These are phyloP conservation scores for Albugo laibachii DNA, from an alignment of 352 stramenopile species.

Conservation along the genomic window DNA sequence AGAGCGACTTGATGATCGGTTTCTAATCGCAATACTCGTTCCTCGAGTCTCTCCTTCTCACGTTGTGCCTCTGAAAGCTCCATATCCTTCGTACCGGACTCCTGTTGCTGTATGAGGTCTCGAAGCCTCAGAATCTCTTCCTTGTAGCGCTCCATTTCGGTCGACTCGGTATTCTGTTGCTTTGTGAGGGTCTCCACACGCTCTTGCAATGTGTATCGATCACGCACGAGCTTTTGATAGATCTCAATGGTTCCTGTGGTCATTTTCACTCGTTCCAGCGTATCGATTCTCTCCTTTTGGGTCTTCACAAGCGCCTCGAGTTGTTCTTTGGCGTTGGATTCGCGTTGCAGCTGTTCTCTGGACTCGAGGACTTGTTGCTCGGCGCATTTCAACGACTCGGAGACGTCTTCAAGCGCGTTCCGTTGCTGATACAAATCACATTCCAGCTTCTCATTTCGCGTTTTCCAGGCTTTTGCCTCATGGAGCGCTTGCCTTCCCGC, in stretches of 20 bases:
- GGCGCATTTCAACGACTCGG: conserved; percentile 27
- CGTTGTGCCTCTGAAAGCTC: conserved; percentile 13
- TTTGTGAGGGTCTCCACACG: background rate
- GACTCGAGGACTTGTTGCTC: conserved; percentile 32
- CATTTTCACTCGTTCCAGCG: conserved; percentile 72
- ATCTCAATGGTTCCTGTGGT: conserved; percentile 45
- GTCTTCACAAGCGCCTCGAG: conserved; percentile 23
- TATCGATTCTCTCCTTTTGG: conserved; percentile 44
- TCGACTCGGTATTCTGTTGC: background rate
- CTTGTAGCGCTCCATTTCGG: background rate
- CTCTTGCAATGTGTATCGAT: conserved; percentile 23
- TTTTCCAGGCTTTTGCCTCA: background rate
- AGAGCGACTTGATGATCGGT: conserved; percentile 10
- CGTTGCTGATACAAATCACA: conserved; percentile 22
- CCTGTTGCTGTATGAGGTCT: background rate
- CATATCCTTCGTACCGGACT: background rate
- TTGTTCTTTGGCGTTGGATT: conserved; percentile 19
- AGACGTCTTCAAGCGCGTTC: conserved; percentile 25
- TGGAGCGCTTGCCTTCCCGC: background rate
- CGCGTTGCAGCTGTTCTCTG: conserved; percentile 22
- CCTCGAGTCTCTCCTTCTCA: conserved; percentile 13
- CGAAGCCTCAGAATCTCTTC: conserved; percentile 2
- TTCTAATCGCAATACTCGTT: conserved; percentile 11
- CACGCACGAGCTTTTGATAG: conserved; percentile 44
- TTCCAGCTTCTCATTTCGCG: conserved; percentile 25